These are phyloP conservation scores for Chloropicon primus DNA, from an alignment of 139 green algal species.

Conservation along the genomic window DNA sequence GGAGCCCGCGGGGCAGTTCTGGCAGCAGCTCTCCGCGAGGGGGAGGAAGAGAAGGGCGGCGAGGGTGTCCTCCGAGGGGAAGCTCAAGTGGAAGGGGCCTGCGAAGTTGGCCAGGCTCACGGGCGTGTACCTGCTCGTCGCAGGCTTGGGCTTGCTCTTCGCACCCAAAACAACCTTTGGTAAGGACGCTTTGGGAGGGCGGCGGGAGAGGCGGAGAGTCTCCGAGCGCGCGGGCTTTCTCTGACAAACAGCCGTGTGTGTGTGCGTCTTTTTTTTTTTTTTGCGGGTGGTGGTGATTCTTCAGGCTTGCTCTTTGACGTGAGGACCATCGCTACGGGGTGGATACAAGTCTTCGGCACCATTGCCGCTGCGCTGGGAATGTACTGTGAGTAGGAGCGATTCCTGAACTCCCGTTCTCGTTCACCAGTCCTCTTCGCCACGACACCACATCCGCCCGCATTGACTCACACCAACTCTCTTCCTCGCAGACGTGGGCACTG, in stretches of 20 bases:
- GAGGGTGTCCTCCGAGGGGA: not conserved
- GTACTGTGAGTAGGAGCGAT: conserved; percentile 10
- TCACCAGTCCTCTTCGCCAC: not conserved
- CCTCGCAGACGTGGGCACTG: conserved; percentile 2
- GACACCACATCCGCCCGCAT: too few relatives aligned
- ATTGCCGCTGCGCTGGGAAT: conserved; percentile 15
- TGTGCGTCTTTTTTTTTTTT: not conserved
- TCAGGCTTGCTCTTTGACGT: conserved; percentile 20
- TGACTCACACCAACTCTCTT: too few relatives aligned
- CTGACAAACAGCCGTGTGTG: not conserved
- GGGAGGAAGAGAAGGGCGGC: not conserved
- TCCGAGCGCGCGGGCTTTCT: too few relatives aligned
- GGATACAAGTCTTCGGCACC: conserved; percentile 21
- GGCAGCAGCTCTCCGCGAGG: not conserved
- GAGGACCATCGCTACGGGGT: conserved; percentile 11
- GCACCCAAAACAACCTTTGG: not conserved
- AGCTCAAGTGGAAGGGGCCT: not conserved
- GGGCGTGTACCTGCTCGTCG: not conserved
- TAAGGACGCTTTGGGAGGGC: too few relatives aligned
- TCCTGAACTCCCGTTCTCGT: too few relatives aligned
- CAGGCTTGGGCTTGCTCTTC: not conserved
- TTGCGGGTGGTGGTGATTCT: not conserved
- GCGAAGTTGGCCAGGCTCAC: not conserved
- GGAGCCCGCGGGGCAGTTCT: not conserved
- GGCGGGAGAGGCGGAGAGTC: too few relatives aligned